Conservation (phyloP, 176 grass and related monocot genomes). For the Avena sativa region DNA sequence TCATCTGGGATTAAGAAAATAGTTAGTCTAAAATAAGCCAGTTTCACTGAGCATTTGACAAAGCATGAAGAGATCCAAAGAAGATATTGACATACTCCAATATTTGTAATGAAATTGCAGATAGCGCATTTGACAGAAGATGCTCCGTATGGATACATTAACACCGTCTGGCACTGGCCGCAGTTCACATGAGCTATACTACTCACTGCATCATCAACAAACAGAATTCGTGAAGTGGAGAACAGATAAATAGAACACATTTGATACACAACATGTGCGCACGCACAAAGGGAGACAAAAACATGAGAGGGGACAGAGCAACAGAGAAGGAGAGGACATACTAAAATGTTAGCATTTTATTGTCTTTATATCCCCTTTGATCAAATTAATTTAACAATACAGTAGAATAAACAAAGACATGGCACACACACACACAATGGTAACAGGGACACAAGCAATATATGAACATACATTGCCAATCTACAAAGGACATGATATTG, state of each 20-base stretch:
- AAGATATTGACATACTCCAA: conserved; percentile 57
- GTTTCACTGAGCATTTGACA: background rate
- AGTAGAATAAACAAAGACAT: background rate
- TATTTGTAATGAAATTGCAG: conserved; percentile 80
- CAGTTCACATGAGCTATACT: conserved; percentile 78
- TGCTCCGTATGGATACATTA: conserved; percentile 89
- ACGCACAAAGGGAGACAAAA: background rate
- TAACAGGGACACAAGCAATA: conserved; percentile 11
- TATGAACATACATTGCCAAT: background rate
- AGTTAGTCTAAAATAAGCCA: conserved; percentile 6
- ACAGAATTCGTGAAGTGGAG: conserved; percentile 5
- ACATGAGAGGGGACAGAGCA: background rate
- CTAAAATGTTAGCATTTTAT: conserved; percentile 4
- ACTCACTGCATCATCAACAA: conserved; percentile 68
- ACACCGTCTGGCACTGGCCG: conserved; percentile 68
- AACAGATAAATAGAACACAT: conserved; percentile 14
- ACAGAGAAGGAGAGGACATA: background rate
- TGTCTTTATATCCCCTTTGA: conserved; percentile 18
- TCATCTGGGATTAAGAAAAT: conserved; percentile 48
- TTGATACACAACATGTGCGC: conserved; percentile 14
- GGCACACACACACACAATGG: background rate
- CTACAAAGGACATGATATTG: conserved; percentile 1
- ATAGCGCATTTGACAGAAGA: conserved; percentile 84
- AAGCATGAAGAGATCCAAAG: conserved; percentile 16
- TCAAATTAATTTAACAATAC: conserved; percentile 16